These are phyloP conservation scores for Moricandia moricandioides DNA, from an alignment of 345 rosid genomes.

Conservation along the genomic window DNA sequence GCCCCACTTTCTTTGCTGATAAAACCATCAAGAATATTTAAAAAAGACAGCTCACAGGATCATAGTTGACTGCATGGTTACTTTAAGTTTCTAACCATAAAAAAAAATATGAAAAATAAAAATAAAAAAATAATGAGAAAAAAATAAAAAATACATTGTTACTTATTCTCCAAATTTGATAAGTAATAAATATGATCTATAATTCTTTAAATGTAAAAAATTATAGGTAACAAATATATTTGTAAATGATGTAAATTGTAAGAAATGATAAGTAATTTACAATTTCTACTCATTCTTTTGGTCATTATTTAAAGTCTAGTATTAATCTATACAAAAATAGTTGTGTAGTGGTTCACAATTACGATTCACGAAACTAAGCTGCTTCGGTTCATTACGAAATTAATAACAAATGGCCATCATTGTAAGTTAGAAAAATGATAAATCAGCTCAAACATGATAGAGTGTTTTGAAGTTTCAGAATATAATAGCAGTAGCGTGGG, in stretches of 20 bases:
- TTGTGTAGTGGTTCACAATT: not conserved
- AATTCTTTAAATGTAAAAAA: too few relatives aligned
- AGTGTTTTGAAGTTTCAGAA: not conserved
- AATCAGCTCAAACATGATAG: not conserved
- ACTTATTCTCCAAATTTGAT: too few relatives aligned
- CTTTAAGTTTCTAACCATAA: too few relatives aligned
- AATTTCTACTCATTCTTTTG: too few relatives aligned
- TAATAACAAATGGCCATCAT: not conserved
- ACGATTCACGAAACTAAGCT: not conserved
- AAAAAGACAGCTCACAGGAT: slow-evolving; percentile 4
- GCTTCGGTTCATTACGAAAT: not conserved
- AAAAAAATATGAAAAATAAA: too few relatives aligned
- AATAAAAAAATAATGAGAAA: too few relatives aligned
- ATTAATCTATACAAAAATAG: not conserved
- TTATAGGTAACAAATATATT: too few relatives aligned
- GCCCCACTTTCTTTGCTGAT: slow-evolving; percentile 5
- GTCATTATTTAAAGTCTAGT: too few relatives aligned
- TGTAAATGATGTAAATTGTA: too few relatives aligned
- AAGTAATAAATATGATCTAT: too few relatives aligned
- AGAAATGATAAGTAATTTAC: too few relatives aligned
- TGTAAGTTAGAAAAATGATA: not conserved
- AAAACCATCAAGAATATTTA: not conserved
- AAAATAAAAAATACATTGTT: too few relatives aligned
- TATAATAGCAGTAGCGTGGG: slow-evolving; percentile 11
- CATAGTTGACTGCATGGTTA: not conserved